phyloP scores from a whole-genome alignment of 352 stramenopile species.

The Globisporangium spiculum region DNA sequence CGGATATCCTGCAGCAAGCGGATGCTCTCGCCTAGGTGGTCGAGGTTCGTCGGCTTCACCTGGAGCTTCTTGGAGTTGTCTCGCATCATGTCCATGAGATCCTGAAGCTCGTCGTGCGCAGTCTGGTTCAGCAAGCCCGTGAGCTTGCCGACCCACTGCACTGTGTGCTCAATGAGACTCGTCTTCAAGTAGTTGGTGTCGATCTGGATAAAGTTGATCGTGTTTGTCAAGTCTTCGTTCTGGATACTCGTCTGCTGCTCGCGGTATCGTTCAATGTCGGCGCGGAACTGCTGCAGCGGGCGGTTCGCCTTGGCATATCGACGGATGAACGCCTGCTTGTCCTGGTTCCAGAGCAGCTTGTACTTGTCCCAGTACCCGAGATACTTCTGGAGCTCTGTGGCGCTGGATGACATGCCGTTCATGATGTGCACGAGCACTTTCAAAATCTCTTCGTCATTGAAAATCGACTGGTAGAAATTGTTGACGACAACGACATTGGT shows the following conservation, averaged over 20 bases:
- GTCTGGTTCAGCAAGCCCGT: conserved; percentile 91
- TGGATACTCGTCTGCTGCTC: conserved; percentile 91
- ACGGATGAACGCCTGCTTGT: conserved; percentile 94
- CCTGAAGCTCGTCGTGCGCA: conserved; percentile 81
- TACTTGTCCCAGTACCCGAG: conserved; percentile 95
- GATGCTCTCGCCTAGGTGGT: conserved; percentile 91
- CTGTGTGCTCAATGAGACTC: conserved; percentile 88
- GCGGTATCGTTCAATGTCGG: conserved; percentile 90
- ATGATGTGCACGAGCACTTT: conserved; percentile 95
- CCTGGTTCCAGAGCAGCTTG: conserved; percentile 92
- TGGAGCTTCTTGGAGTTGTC: conserved; percentile 84
- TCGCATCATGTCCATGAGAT: conserved; percentile 88
- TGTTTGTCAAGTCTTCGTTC: conserved; percentile 90
- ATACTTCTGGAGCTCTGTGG: conserved; percentile 94
- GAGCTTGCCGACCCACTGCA: conserved; percentile 93
- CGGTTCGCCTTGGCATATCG: conserved; percentile 95
- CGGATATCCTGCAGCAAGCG: conserved; percentile 88
- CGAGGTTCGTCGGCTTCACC: conserved; percentile 83
- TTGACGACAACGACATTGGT: conserved; percentile 21
- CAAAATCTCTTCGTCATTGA: conserved; percentile 94
- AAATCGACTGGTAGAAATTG: conserved; percentile 94
- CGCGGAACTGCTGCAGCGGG: conserved; percentile 90
- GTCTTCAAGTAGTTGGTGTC: conserved; percentile 93
- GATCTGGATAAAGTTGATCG: conserved; percentile 95
- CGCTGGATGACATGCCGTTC: conserved; percentile 94